A percentile compares a stretch with the other conserved stretches of the same genome.
Evolutionary conservation across 1,284 basidiomycete genomes (phyloP).

Genomic region (Heterobasidion occidentale): DNA sequence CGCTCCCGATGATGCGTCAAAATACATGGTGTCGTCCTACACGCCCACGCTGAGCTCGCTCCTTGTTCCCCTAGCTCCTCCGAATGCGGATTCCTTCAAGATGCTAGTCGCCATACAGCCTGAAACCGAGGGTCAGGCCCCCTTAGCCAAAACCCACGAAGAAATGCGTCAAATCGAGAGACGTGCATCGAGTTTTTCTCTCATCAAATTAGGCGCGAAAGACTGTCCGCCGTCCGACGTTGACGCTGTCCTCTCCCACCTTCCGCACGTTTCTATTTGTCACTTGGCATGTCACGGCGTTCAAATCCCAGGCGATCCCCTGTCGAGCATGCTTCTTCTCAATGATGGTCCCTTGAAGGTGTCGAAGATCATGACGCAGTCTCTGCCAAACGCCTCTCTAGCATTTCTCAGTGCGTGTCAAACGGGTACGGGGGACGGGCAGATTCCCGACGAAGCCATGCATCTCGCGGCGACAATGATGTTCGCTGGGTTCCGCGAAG

Average conservation of each 20-base stretch:
- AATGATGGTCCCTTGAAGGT: not conserved
- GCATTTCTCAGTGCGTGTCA: not conserved
- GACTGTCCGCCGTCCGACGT: not conserved
- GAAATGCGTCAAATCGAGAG: not conserved
- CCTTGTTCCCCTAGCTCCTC: not conserved
- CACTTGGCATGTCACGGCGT: not conserved
- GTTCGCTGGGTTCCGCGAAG: not conserved
- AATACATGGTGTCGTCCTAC: constrained; percentile 17
- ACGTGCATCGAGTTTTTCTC: not conserved
- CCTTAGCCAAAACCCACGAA: not conserved
- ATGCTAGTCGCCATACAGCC: constrained; percentile 4
- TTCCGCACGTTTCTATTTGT: no score
- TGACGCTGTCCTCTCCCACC: not conserved
- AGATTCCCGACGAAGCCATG: not conserved
- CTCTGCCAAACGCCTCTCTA: not conserved
- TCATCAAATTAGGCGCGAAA: constrained; percentile 5
- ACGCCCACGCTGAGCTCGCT: constrained; percentile 11
- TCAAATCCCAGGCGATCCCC: not conserved
- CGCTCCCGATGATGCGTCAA: not conserved
- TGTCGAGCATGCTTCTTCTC: not conserved
- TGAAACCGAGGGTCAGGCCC: not conserved
- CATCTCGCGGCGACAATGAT: not conserved
- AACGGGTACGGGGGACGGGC: not conserved
- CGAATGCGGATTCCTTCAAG: not conserved
- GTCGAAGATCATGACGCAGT: not conserved